Evolutionary conservation across 208 protist genomes (phyloP), one percentile per base, ranked within the genome.

Genomic region (Vickermania ingenoplastis): DNA sequence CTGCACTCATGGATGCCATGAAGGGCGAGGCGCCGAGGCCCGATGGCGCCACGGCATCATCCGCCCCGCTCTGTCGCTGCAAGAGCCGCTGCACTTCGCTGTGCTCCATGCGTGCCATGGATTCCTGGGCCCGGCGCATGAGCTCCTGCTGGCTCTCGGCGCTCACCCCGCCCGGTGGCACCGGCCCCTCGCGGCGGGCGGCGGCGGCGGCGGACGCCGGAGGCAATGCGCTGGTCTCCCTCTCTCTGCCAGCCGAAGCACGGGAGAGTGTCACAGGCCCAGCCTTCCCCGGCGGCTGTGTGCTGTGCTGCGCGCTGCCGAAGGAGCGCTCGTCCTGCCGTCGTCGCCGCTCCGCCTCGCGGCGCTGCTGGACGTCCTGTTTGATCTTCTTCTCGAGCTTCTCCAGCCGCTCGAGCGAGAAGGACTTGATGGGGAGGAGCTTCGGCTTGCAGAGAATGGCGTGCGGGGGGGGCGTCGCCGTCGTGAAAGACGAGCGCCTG

Each of bases 351-450:
- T 69, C 67, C 0, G 7, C 41, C 11, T 80, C 59, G 26, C 86
- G 74, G 51, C 75, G 68, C 65, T 64, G 59, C 52, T 81, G 86
- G 3, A 58, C 58, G 53, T 88, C 83, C 27, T 70, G 63, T 13
- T 49, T 49, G 2, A 85, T n/a, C 41, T 83, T 78, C 52, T 79
- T 85, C 65, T 97, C 94, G 71, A 97, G 79, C 57, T 65, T 41
- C 67, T 98, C 95, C 0, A 98, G 73, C 49, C 90, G 89, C 66
- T 96, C 79, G 17, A 98, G 74, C 3, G 93, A 85, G 63, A 94
- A 84, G n/a, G 92, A 97, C 69, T 98, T 98, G 67, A 98, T 91
- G 27, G 96, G 91, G 65, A 98, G 85, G 29, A 98, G 83, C 71
- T 98, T 98, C 1, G 96, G 96, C 67, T 97, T 96, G 75, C 95